Percentiles rank a stretch among this genome's conserved stretches.
Conservation (phyloP, 352 stramenopile genomes). For the Pythium utonaiense region DNA sequence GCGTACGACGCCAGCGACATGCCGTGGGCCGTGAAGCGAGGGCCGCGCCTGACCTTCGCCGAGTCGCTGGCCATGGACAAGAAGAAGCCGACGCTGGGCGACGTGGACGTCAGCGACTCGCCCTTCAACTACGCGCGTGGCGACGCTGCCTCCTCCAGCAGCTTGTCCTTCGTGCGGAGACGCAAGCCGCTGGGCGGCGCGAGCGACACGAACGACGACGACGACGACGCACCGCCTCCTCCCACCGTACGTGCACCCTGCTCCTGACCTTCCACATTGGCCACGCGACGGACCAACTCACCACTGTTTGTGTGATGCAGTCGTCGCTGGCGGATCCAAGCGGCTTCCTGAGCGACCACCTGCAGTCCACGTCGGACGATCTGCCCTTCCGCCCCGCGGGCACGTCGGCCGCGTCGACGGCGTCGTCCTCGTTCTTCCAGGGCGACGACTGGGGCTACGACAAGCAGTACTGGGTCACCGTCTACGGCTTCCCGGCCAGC, state of each 20-base stretch:
- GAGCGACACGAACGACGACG: constrained; percentile 25
- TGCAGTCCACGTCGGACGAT: constrained; percentile 9
- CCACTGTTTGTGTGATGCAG: constrained; percentile 8
- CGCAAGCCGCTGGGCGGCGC: constrained; percentile 31
- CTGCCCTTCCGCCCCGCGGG: constrained; percentile 16
- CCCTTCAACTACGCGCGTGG: constrained; percentile 50
- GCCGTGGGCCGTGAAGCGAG: constrained; percentile 28
- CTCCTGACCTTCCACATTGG: no score
- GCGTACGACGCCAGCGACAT: constrained; percentile 14
- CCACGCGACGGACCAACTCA: no score
- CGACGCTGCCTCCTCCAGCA: background rate
- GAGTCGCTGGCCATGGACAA: constrained; percentile 74
- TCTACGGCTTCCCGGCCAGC: constrained; percentile 71
- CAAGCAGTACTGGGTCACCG: constrained; percentile 82
- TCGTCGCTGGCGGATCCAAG: constrained; percentile 46
- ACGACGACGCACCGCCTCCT: constrained; percentile 54
- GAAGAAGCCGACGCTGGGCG: constrained; percentile 23
- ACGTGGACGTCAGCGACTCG: constrained; percentile 51
- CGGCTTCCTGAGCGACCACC: constrained; percentile 34
- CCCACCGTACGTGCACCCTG: constrained; percentile 35
- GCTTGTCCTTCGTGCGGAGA: constrained; percentile 30
- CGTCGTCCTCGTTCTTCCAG: constrained; percentile 46
- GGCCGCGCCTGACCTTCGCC: constrained; percentile 53
- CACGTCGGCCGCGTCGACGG: constrained; percentile 13
- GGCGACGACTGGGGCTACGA: constrained; percentile 75